Evolutionary conservation across 495 filamentous ascomycete genomes (phyloP), one percentile per base, ranked within the genome.

Genomic region (Ascodesmis nigricans): DNA sequence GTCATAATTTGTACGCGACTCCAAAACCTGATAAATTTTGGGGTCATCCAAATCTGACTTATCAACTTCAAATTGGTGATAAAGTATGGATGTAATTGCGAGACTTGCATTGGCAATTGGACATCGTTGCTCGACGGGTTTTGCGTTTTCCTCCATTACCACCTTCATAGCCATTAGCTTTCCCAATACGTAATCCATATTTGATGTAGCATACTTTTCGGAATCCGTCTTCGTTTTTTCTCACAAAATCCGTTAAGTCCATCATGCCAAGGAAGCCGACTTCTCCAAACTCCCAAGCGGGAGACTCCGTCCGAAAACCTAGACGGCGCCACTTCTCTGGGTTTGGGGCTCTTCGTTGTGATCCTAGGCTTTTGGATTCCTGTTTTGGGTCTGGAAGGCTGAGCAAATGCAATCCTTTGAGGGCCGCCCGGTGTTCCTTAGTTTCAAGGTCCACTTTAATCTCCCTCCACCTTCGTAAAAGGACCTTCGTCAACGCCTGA

Each of bases 231-330:
- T 91, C 79, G 42, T 90, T 70, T 48, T 78, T 90, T 43, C 74
- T 65, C 31, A 91, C 78, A 53, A 78, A 99, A 54, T 95, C 82
- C 4, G 79, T 82, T 47, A 95, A 50, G 53, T 99, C 87, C 81
- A 95, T 91, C 72, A 99, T 79, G 14, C 90, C 87, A 26, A 99
- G 55, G 50, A 84, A 95, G 1, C 87, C 87, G 11, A 74, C 71
- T 16, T 69, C 62, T 2, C 81, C 71, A 54, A 99, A 95, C 44
- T 95, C 87, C 41, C 61, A 56, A 0, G 71, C 71, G 6, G 87
- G 87, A 38, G 64, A 77, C 50, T 95, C 90, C 0, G 79, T 73
- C 54, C 87, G 77, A 47, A 99, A 99, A 2, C 87, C 87, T 22
- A 97, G 54, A 26, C 84, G 62, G 37, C 82, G 62, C 87, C 87